A percentile compares a stretch with the other conserved stretches of the same genome.
Conservation (phyloP, 331 rosid species). For the Stylosanthes scabra region DNA sequence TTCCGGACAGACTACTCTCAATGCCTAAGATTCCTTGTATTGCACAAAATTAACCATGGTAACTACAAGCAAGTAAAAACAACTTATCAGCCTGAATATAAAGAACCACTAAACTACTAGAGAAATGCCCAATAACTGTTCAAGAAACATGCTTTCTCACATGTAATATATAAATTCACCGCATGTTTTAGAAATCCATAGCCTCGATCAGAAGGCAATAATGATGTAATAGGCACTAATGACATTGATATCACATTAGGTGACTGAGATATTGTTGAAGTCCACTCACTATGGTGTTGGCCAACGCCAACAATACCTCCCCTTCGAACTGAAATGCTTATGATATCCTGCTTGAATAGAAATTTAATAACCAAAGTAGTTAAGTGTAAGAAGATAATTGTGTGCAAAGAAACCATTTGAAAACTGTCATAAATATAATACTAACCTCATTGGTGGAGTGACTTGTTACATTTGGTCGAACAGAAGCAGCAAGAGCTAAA, state of each 20-base stretch:
- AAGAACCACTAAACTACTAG: not conserved
- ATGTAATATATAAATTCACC: slow-evolving; percentile 66
- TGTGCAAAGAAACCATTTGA: not conserved
- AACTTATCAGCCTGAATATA: not conserved
- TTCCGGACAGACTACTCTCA: not conserved
- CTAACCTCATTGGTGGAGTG: slow-evolving; percentile 77
- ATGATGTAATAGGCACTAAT: slow-evolving; percentile 84
- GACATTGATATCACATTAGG: slow-evolving; percentile 84
- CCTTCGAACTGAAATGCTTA: slow-evolving; percentile 61
- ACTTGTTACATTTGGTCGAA: slow-evolving; percentile 50
- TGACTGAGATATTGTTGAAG: slow-evolving; percentile 75
- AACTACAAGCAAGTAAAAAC: not conserved
- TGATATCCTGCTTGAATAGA: slow-evolving; percentile 56
- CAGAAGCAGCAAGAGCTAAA: slow-evolving; percentile 37
- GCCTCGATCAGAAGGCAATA: slow-evolving; percentile 56
- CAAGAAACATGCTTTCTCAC: slow-evolving; percentile 45
- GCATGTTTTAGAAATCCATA: slow-evolving; percentile 69
- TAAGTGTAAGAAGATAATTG: slow-evolving; percentile 10
- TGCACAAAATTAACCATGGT: not conserved
- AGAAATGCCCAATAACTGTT: not conserved
- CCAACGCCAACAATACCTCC: slow-evolving; percentile 69
- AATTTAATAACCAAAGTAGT: not conserved
- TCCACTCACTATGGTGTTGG: slow-evolving; percentile 82
- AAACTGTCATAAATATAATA: slow-evolving; percentile 20
- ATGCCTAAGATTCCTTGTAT: not conserved